Base-by-base conservation (phyloP, 1,284 basidiomycete species). In the Heterobasidion annosum region DNA sequence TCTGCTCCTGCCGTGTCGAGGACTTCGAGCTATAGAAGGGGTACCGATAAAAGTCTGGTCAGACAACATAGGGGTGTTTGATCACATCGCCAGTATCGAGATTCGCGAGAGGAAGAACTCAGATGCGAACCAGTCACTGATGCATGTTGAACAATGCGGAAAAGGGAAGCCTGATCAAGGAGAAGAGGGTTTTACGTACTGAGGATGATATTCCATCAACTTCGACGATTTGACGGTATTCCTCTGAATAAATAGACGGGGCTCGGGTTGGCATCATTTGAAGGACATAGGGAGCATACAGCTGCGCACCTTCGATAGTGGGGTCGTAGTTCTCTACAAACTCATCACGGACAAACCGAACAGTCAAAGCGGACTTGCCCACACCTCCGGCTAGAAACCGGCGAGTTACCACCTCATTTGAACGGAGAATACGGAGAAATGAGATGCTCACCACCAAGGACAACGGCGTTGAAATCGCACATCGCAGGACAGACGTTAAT, bases 1-100 rank as follows among this genome's bases (percentile, higher is more conserved):
- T 91, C 91, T n/a, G 86, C 85, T 10, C 93, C 92, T 16, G 93
- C 93, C 12, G 93, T 95, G 66, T 95, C 93, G 54, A 93, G 69
- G 42, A 95, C 84, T 65, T 95, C 90, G 55, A 93, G 80, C 84
- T 89, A 66, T n/a, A n/a, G n/a, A n/a, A 40, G n/a, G 4, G 2
- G n/a, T 12, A 40, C 37, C 5, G 4, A n/a, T 40, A 25, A 4
- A 25, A 25, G 3, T 25, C 25, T 25, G 25, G 25, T 25, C 4
- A 25, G 25, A 25, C 2, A 25, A 25, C 25, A 32, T 45, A 45
- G 1, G 13, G n/a, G 4, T 25, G 25, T 25, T 25, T 25, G 25
- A 4, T 25, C 25, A 25, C 25, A 25, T 25, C 25, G 25, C 25
- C 25, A 25, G 25, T 25, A 25, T 25, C 25, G 25, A 25, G 25